Base-by-base conservation (phyloP, 176 grass and related monocot genomes). In the Cocos nucifera region DNA sequence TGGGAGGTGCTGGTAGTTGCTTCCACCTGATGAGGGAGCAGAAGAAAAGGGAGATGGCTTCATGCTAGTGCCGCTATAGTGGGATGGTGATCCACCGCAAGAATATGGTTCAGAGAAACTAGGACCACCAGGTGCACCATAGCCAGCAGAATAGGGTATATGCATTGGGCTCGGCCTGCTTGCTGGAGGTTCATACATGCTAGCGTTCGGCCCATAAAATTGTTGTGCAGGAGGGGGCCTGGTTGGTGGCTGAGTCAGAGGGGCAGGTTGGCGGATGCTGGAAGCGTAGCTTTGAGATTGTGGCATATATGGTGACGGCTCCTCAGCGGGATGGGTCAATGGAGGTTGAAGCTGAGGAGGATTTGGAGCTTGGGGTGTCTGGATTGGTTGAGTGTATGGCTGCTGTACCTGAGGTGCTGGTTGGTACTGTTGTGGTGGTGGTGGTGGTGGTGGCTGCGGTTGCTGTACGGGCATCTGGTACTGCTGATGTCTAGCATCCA, bases 61-160 rank as follows among this genome's bases (percentile, higher is more conserved):
- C 77, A 69, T 64, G 55, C 67, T 74, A 27, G 83, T 68, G 16
- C 71, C 76, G 4, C 76, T 63, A 7, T 72, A 67, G 64, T 80
- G 78, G 39, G 93, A 98, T 17, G 84, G 81, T 53, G 88, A 92
- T 19, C 87, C 87, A 1, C 32, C 69, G 57, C 86, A 85, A 25
- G 77, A 72, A 73, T 88, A 97, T 51, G 70, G 32, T 18, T 97
- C 82, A 0, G 84, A 17, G 17, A 73, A 90, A 59, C 67, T 51
- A 39, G 80, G 62, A 20, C 71, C 78, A 26, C 25, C 61, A 18
- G 75, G 84, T 59, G 75, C 67, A 21, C 75, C 78, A 64, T 89
- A 92, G 62, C 83, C 83, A 69, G 83, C 18, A 16, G 60, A 67
- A 76, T 87, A 89, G 0, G 68, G 64, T 2, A 67, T 78, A 10